Percentiles rank a stretch among this genome's conserved stretches.
These are phyloP conservation scores for Phytophthora multivora DNA, from an alignment of 352 stramenopile species.

Conservation along the genomic window DNA sequence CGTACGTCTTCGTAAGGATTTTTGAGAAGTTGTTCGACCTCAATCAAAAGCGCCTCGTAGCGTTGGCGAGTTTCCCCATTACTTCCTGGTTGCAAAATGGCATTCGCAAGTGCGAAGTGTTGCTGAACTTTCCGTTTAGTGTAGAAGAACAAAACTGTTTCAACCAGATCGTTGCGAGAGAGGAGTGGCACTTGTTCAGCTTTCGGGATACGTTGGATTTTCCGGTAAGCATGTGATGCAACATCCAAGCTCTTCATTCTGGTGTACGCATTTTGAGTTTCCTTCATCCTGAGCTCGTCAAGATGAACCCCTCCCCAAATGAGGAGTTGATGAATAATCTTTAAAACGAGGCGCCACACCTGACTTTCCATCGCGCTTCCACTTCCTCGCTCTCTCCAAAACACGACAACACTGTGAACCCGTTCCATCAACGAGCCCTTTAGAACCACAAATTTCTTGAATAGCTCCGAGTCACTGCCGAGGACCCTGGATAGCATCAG, in stretches of 20 bases:
- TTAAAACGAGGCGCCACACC: conserved; percentile 53
- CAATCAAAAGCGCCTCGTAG: conserved; percentile 51
- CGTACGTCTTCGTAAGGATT: conserved; percentile 66
- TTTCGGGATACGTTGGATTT: conserved; percentile 14
- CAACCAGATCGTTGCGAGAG: conserved; percentile 74
- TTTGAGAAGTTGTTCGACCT: conserved; percentile 57
- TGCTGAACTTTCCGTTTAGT: conserved; percentile 60
- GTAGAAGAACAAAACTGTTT: conserved; percentile 69
- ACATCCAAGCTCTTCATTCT: conserved; percentile 57
- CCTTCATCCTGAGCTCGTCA: conserved; percentile 45
- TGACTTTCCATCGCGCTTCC: conserved; percentile 62
- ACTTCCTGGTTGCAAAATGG: conserved; percentile 35
- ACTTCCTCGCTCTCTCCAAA: conserved; percentile 54
- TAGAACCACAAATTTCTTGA: conserved; percentile 39
- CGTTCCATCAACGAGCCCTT: conserved; percentile 50
- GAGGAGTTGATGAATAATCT: conserved; percentile 54
- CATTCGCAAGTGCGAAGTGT: conserved; percentile 62
- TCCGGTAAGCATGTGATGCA: conserved; percentile 49
- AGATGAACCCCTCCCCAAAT: conserved; percentile 59
- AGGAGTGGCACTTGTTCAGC: conserved; percentile 40
- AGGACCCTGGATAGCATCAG: conserved; percentile 47
- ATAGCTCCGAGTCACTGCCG: conserved; percentile 32
- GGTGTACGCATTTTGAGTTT: conserved; percentile 57
- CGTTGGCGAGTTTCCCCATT: conserved; percentile 19
- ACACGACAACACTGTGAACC: conserved; percentile 44